Percentiles rank a stretch among this genome's conserved stretches.
Evolutionary conservation across 208 protist species (phyloP).

Genomic region (Leishmania arabica): DNA sequence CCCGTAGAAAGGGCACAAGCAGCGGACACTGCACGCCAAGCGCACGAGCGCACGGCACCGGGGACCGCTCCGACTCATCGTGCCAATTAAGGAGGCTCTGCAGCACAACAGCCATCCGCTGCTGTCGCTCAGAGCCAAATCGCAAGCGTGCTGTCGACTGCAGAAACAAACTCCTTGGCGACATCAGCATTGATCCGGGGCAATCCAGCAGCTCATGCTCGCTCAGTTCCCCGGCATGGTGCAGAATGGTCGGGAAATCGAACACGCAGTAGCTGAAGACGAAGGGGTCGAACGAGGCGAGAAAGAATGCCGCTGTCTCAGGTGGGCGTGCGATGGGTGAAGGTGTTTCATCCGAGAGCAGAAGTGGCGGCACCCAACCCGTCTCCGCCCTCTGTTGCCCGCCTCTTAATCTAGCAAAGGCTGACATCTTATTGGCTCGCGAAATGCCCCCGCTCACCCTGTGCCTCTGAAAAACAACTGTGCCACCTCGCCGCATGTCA

Average conservation of each 20-base stretch:
- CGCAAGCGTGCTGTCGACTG: neutral
- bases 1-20: constrained; percentile 41
- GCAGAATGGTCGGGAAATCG: constrained; percentile 36
- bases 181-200: constrained; percentile 24
- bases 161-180: constrained; percentile 29
- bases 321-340: constrained; percentile 29
- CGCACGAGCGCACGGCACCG: neutral
- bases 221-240: constrained; percentile 8
- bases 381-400: neutral
- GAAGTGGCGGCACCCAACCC: neutral
- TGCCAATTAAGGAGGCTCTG: constrained; percentile 26
- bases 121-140: constrained; percentile 21
- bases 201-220: constrained; percentile 11
- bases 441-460: neutral
- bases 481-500: neutral
- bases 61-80: constrained; percentile 27
- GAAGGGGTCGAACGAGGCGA: constrained; percentile 23
- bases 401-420: too few species aligned
- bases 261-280: constrained; percentile 56
- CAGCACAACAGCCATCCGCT: constrained; percentile 21
- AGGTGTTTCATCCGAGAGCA: constrained; percentile 12
- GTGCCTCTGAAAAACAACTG: too few species aligned
- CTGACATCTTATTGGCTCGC: neutral
- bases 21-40: constrained; percentile 4
- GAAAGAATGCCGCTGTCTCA: constrained; percentile 31